Evolutionary conservation across 2,329 filamentous ascomycete genomes (phyloP), one percentile per base, ranked within the genome.

Genomic region (Tolypocladium tropicale): DNA sequence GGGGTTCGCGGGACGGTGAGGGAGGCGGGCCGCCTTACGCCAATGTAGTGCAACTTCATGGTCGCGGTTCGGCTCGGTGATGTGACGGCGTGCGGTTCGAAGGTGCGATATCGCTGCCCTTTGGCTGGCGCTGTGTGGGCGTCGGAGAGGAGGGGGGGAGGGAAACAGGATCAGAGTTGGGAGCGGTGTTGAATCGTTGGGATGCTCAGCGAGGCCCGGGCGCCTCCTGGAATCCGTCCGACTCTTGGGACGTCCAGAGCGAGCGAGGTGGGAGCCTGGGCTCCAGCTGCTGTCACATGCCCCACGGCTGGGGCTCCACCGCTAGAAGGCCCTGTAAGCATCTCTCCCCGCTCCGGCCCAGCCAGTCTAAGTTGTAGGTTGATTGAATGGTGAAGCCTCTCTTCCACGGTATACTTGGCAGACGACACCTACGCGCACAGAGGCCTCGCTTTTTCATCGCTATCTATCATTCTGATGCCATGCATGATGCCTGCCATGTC

Each of bases 21-120:
- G 52, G 56, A 55, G 57, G 57, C 53, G 58, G 59, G 60, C 61
- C 59, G 60, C 69, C 85, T 61, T 85, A 94, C 90, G 66, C 89
- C 90, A 69, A 95, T 90, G 74, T 94, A 94, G 73, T 88, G 81
- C 72, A 58, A 48, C 49, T 57, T 54, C 52, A 55, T 52, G 54
- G 34, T 53, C 57, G 25, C 37, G 52, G 37, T 28, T 18, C 12
- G 48, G 28, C 18, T 49, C 28, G 46, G 46, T 32, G n/a, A 28
- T n/a, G 28, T 10, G 46, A n/a, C 18, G 28, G 16, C 4, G 16
- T 50, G 28, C 46, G 46, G 18, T 50, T 50, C 28, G 18, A 14
- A 18, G 4, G 25, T 21, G 46, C 46, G 46, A 11, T 50, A 32
- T 50, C 46, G 46, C 18, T 33, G 46, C 28, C 28, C 11, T n/a